Conservation (phyloP, 345 rosid species). For the Eucalyptus marginata region DNA sequence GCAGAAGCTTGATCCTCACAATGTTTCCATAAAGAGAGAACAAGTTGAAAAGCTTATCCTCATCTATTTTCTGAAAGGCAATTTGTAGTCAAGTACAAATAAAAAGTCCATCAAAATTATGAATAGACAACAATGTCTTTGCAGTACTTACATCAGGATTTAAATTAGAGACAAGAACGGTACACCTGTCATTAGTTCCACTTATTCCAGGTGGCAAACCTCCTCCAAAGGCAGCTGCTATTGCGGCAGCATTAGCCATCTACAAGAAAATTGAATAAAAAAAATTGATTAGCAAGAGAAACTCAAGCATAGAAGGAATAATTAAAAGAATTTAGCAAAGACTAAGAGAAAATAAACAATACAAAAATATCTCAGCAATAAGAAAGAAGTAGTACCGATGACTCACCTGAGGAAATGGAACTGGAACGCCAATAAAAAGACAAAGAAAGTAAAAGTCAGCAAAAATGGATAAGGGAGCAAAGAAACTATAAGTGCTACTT, state of each 20-base stretch:
- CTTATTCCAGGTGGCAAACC: constrained; percentile 92
- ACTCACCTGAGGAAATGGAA: constrained; percentile 92
- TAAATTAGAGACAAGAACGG: constrained; percentile 78
- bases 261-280: constrained; percentile 5
- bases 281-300: background rate
- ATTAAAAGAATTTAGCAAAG: background rate
- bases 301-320: background rate
- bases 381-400: background rate
- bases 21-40: constrained; percentile 97
- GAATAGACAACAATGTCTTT: background rate
- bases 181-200: constrained; percentile 94
- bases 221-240: constrained; percentile 95
- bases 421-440: constrained; percentile 26
- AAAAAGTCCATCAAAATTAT: background rate
- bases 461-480: background rate
- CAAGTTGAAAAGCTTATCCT: constrained; percentile 90
- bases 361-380: background rate
- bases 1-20: constrained; percentile 85
- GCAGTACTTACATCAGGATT: constrained; percentile 69
- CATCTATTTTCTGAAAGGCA: constrained; percentile 62
- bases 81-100: background rate
- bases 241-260: constrained; percentile 90
- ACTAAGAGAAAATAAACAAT: background rate
- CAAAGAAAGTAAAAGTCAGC: background rate
- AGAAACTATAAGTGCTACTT: background rate